phyloP scores from a whole-genome alignment of 306 rosid genomes.

The Rosa rugosa region DNA sequence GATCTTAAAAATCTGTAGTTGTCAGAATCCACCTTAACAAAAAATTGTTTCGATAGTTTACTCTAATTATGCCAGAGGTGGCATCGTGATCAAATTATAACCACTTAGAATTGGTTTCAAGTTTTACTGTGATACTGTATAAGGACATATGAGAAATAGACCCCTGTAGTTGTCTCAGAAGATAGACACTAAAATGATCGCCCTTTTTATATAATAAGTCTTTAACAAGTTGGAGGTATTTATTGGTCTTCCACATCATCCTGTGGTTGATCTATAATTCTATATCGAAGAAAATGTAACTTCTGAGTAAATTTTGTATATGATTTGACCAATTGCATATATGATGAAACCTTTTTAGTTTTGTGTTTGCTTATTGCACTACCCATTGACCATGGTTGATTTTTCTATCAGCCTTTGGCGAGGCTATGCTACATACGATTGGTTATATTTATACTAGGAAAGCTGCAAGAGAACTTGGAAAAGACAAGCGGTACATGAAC shows the following conservation, averaged over 20 bases:
- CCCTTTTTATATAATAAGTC: background rate
- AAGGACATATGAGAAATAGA: constrained; percentile 1
- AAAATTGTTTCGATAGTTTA: background rate
- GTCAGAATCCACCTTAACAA: background rate
- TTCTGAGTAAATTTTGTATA: background rate
- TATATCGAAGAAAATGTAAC: background rate
- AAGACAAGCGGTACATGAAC: constrained; percentile 70
- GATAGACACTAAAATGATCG: background rate
- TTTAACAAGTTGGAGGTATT: background rate
- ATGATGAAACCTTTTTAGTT: background rate
- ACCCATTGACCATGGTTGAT: constrained; percentile 13
- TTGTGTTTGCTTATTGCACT: constrained; percentile 3
- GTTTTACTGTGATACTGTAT: background rate
- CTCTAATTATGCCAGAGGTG: background rate
- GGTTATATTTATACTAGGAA: constrained; percentile 90
- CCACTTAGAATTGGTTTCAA: background rate
- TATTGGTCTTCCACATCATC: background rate
- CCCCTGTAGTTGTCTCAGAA: background rate
- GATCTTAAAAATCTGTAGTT: background rate
- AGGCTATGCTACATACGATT: constrained; percentile 96
- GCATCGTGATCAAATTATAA: background rate
- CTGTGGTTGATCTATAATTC: background rate
- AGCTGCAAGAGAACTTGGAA: constrained; percentile 86
- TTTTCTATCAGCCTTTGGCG: constrained; percentile 77
- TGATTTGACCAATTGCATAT: background rate